Evolutionary conservation across 2,329 filamentous ascomycete genomes (phyloP), one percentile per base, ranked within the genome.

Genomic region (Cordyceps militaris): DNA sequence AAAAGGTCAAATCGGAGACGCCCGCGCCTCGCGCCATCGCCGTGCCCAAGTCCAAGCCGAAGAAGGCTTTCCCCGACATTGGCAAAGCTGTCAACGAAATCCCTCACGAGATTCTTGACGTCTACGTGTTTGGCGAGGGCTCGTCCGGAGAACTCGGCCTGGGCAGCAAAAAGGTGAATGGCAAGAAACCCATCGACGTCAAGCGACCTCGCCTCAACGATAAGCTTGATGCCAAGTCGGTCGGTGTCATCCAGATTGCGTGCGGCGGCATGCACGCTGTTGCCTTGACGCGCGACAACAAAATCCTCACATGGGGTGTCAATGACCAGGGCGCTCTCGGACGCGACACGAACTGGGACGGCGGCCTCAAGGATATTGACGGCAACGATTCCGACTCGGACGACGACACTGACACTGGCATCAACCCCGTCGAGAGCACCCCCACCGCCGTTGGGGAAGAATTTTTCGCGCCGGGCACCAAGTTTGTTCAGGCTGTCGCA

Each of bases 121-220:
- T 94, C 59, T 93, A 86, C 66, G 87, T 92, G 54, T 93, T 90
- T 65, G 90, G 90, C 54, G 88, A 91, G 70, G 89, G 89, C 38
- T 82, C 82, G 61, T 85, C 84, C n/a, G 89, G 89, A 63, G 90
- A 95, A 74, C 85, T 95, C 46, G 90, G 89, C 38, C 81, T 95
- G 19, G 90, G 90, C 48, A 83, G 79, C 60, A 84, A 83, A 67
- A 77, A 66, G 84, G 83, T 83, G 64, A 75, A 80, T 59, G 76
- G 76, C 62, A 82, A 82, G 74, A 79, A 77, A 70, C 79, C 80
- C 38, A 83, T 88, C 63, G 86, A 91, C 52, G 89, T 88, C 28
- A 92, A 89, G 88, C 88, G 89, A 30, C 90, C 90, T 19, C 86
- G 83, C 62, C 87, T 92, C 63, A 92, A 92, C 68, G 88, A 91